These are phyloP conservation scores for Candida railenensis DNA, from an alignment of 805 yeast genomes.

Conservation along the genomic window DNA sequence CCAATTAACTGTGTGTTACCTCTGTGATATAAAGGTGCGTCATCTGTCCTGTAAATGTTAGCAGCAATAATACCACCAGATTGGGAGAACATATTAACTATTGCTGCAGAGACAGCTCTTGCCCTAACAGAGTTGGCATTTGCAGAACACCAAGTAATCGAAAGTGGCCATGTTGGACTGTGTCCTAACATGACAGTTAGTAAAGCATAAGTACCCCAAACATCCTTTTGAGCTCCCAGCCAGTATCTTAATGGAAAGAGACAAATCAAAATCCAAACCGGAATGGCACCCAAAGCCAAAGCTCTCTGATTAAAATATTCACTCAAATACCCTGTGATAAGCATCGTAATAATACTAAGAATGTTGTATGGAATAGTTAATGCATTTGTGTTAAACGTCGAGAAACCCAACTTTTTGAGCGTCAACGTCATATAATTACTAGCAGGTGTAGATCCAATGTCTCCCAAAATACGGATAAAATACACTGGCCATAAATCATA, in stretches of 20 bases:
- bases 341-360: slow-evolving; percentile 19
- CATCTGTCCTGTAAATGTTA: slow-evolving; percentile 56
- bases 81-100: slow-evolving; percentile 66
- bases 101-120: slow-evolving; percentile 63
- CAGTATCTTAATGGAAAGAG: slow-evolving; percentile 33
- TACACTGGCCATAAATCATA: slow-evolving; percentile 29
- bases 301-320: slow-evolving; percentile 21
- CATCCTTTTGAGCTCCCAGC: slow-evolving; percentile 35
- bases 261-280: slow-evolving; percentile 18
- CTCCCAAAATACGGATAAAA: slow-evolving; percentile 36
- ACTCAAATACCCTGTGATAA: slow-evolving; percentile 21
- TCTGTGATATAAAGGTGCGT: slow-evolving; percentile 56
- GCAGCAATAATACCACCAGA: slow-evolving; percentile 52
- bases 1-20: slow-evolving; percentile 51
- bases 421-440: slow-evolving; percentile 46
- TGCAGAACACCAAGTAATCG: slow-evolving; percentile 59
- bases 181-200: slow-evolving; percentile 40
- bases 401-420: slow-evolving; percentile 49
- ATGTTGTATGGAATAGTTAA: slow-evolving; percentile 50
- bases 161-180: slow-evolving; percentile 51
- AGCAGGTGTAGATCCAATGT: slow-evolving; percentile 17
- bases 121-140: slow-evolving; percentile 61
- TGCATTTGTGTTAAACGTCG: slow-evolving; percentile 51
- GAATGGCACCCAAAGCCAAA: slow-evolving; percentile 12
- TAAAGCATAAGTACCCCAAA: slow-evolving; percentile 44